Percentiles rank a stretch among this genome's conserved stretches.
These are phyloP conservation scores for Melampsora americana DNA, from an alignment of 1,284 basidiomycete species.

Conservation along the genomic window DNA sequence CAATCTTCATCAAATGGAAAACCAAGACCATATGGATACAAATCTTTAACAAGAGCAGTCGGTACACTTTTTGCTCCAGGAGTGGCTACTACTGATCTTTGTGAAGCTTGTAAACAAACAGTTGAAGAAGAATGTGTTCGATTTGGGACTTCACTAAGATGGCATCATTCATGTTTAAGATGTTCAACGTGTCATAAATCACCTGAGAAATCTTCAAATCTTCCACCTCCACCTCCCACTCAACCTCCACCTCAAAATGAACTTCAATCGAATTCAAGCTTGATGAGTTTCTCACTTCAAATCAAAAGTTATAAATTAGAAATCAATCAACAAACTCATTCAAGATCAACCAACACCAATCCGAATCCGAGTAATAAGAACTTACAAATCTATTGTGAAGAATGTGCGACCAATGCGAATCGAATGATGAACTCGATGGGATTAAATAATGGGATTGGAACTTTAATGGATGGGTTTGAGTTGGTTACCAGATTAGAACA, in stretches of 20 bases:
- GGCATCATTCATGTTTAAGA: conserved; percentile 89
- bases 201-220: conserved; percentile 56
- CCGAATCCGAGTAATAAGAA: too few species aligned
- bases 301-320: conserved; percentile 48
- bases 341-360: conserved; percentile 16
- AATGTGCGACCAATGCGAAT: conserved; percentile 61
- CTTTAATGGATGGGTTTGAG: conserved; percentile 68
- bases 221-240: conserved; percentile 54
- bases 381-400: conserved; percentile 65
- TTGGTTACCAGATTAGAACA: conserved; percentile 92
- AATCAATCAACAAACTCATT: conserved; percentile 42
- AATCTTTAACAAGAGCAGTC: conserved; percentile 67
- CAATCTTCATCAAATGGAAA: conserved; percentile 49
- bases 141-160: conserved; percentile 86
- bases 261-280: too few species aligned
- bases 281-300: conserved; percentile 39
- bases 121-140: conserved; percentile 97
- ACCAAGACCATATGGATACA: conserved; percentile 70
- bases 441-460: conserved; percentile 6
- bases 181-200: conserved; percentile 75
- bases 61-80: conserved; percentile 52
- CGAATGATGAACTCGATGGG: conserved; percentile 32
- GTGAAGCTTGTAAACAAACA: conserved; percentile 79
- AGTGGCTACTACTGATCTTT: conserved; percentile 66
- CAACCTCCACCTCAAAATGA: conserved; percentile 47